Evolutionary conservation across 1,284 basidiomycete species (phyloP).

Genomic region (Apiotrichum domesticum): DNA sequence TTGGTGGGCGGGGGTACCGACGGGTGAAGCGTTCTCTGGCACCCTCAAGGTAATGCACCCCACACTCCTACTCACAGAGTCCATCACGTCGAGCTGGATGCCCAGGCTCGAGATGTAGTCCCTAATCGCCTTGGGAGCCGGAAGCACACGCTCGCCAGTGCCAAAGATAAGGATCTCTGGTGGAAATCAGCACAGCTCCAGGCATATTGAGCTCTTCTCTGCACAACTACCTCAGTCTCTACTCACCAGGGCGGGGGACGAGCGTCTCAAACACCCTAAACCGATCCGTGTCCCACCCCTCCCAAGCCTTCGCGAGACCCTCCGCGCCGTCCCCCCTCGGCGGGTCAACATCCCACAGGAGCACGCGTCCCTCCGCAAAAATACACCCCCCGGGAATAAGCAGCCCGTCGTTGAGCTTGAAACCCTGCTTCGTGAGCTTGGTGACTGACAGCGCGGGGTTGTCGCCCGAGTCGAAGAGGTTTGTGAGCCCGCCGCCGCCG

Average conservation of each 20-base stretch:
- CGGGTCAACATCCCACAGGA: conserved; percentile 80
- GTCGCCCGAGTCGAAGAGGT: conserved; percentile 27
- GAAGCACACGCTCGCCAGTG: conserved; percentile 67
- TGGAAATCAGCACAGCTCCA: neutral
- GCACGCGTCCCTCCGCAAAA: conserved; percentile 77
- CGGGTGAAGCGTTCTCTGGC: neutral
- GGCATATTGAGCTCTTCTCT: too few species aligned
- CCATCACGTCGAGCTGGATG: conserved; percentile 89
- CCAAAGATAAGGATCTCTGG: conserved; percentile 85
- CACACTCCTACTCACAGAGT: conserved; percentile 60
- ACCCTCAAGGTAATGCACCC: neutral
- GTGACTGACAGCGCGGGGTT: conserved; percentile 29
- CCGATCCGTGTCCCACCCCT: conserved; percentile 62
- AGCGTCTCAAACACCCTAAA: conserved; percentile 76
- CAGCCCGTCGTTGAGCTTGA: conserved; percentile 56
- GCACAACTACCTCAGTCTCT: too few species aligned
- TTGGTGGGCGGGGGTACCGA: neutral
- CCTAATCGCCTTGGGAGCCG: conserved; percentile 64
- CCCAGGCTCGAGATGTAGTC: conserved; percentile 69
- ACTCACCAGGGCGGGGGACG: conserved; percentile 75
- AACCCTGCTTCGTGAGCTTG: conserved; percentile 42
- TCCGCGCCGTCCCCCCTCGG: conserved; percentile 49
- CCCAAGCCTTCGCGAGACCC: conserved; percentile 38
- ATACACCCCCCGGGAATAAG: conserved; percentile 69
- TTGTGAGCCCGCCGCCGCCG: conserved; percentile 13